Evolutionary conservation across 2,329 filamentous ascomycete genomes (phyloP), one percentile per base, ranked within the genome.

Genomic region (Ophiocordyceps sinensis): DNA sequence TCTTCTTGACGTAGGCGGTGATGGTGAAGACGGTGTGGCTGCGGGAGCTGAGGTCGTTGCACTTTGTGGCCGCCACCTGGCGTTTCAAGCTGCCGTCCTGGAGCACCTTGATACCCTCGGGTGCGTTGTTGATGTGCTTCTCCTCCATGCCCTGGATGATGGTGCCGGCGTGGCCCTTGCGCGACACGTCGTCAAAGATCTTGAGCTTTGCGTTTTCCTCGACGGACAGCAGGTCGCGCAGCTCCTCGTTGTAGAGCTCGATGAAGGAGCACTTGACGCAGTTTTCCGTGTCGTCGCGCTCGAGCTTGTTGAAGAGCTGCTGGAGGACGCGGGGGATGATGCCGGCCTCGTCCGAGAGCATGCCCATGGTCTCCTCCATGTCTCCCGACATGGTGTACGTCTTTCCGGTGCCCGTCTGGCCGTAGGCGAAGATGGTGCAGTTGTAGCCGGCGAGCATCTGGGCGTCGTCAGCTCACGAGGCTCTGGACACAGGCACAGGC

Each of bases 351-450:
- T 96, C 91, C 1, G 89, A 89, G 13, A 94, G 70, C 44, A 94
- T 78, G 2, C 89, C 86, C 31, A 87, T 63, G 0, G 78, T 85
- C 51, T 95, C 85, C 13, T 75, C 85, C 77, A 98, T 95, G 60
- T 98, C 89, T 42, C 91, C 91, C 1, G 89, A 94, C 91, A 98
- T 98, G 21, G 91, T 98, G 62, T 98, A 98, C 13, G 91, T 98
- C 62, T 98, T 98, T 52, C 91, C 91, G 0, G 91, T 98, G 36
- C 91, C 91, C 0, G 91, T 98, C 60, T 98, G 91, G 23, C 91
- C 91, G 59, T 98, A 98, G 29, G 91, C 91, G 53, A 98, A 98
- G 45, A 98, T 94, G 5, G 91, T 98, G 64, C 91, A 98, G 60
- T 98, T 98, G 65, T 85, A 96, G 40, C 91, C 91, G 21, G 79